Evolutionary conservation across 129 eudicot species (phyloP).

Genomic region (Cynara cardunculus): DNA sequence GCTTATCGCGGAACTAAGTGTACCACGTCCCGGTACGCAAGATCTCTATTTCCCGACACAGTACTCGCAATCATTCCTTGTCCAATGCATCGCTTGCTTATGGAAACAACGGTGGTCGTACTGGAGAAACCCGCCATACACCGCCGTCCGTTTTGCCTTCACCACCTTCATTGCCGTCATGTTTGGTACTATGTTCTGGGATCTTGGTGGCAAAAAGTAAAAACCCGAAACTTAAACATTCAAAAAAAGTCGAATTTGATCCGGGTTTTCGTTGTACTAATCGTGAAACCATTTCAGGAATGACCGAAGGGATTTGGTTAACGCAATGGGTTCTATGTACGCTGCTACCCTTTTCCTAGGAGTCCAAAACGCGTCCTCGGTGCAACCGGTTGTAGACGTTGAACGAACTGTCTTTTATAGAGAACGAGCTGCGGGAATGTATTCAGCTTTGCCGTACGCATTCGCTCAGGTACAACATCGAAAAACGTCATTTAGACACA

Average conservation of each 20-base stretch:
- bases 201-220: constrained; percentile 35
- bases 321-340: constrained; percentile 40
- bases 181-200: constrained; percentile 40
- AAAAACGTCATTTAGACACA: neutral
- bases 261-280: neutral
- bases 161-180: constrained; percentile 25
- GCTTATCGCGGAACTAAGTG: constrained; percentile 26
- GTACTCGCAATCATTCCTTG: constrained; percentile 25
- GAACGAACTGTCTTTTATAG: constrained; percentile 40
- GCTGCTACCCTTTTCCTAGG: constrained; percentile 25
- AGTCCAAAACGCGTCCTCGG: constrained; percentile 20
- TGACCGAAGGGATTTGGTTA: constrained; percentile 2
- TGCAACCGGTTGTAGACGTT: constrained; percentile 34
- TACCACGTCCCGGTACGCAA: constrained; percentile 28
- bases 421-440: constrained; percentile 44
- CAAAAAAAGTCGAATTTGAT: neutral
- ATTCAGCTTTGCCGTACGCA: constrained; percentile 36
- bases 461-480: constrained; percentile 25
- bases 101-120: constrained; percentile 43
- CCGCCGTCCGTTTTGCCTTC: constrained; percentile 27
- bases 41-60: constrained; percentile 25
- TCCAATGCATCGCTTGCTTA: constrained; percentile 30
- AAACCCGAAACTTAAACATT: neutral
- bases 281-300: neutral
- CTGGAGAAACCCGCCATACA: constrained; percentile 39